phyloP scores from a whole-genome alignment of 352 stramenopile genomes.

The Peronosclerospora sorghi region DNA sequence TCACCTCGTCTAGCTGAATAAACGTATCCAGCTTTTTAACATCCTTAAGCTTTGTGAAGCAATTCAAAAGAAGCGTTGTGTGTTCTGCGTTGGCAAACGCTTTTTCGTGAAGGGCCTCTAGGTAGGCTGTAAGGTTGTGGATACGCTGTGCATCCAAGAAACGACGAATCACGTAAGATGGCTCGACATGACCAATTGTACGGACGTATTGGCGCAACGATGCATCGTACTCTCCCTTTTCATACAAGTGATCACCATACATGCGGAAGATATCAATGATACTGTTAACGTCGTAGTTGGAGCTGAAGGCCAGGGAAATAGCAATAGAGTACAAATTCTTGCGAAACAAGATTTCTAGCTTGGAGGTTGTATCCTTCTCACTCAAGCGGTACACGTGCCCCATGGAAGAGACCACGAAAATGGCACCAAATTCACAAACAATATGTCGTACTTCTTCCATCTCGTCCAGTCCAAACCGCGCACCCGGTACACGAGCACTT shows the following conservation, averaged over 20 bases:
- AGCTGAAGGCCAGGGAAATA: conserved; percentile 93
- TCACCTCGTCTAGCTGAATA: conserved; percentile 76
- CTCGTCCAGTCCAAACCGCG: conserved; percentile 70
- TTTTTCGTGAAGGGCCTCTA: conserved; percentile 90
- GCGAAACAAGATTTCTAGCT: conserved; percentile 93
- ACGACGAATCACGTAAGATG: conserved; percentile 96
- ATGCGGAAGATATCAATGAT: conserved; percentile 94
- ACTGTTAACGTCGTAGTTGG: conserved; percentile 90
- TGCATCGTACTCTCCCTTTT: conserved; percentile 93
- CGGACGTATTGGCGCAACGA: conserved; percentile 95
- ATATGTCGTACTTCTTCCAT: conserved; percentile 84
- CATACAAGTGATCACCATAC: conserved; percentile 97
- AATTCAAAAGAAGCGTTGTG: conserved; percentile 91
- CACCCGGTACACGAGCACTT: conserved; percentile 32
- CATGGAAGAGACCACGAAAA: conserved; percentile 81
- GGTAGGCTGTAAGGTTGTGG: conserved; percentile 92
- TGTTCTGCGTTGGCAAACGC: conserved; percentile 86
- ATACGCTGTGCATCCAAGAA: conserved; percentile 97
- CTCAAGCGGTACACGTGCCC: conserved; percentile 87
- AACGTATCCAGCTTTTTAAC: conserved; percentile 90
- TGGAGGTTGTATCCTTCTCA: conserved; percentile 93
- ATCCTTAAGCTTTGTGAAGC: conserved; percentile 91
- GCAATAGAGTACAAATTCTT: conserved; percentile 97
- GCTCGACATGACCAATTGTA: conserved; percentile 95
- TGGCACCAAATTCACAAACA: conserved; percentile 76